phyloP scores from a whole-genome alignment of 2,329 filamentous ascomycete species.

The Cryoendolithus antarcticus region DNA sequence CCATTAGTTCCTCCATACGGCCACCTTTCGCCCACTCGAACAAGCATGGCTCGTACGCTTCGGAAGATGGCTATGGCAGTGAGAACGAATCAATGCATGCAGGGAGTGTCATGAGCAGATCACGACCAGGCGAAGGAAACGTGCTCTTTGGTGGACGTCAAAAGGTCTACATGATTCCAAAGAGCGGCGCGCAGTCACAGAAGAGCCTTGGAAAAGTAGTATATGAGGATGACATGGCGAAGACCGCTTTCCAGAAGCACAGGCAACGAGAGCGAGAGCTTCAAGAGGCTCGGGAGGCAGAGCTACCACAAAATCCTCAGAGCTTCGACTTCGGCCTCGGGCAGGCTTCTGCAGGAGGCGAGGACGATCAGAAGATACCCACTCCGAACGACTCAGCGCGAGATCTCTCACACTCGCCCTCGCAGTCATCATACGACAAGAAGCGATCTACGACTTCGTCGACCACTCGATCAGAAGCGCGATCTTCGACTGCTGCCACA shows the following conservation, averaged over 20 bases:
- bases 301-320: conserved; percentile 14
- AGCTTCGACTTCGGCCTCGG: conserved; percentile 22
- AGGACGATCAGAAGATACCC: conserved; percentile 24
- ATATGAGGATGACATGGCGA: conserved; percentile 76
- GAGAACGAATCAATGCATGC: conserved; percentile 52
- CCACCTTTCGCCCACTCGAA: conserved; percentile 45
- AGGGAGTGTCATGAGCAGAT: conserved; percentile 70
- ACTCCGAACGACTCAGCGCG: conserved; percentile 35
- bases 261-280: conserved; percentile 44
- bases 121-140: conserved; percentile 78
- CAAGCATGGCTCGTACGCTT: conserved; percentile 54
- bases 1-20: conserved; percentile 51
- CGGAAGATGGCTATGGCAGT: conserved; percentile 45
- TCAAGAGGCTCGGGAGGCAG: conserved; percentile 25
- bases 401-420: conserved; percentile 37
- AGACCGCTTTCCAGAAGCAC: conserved; percentile 74
- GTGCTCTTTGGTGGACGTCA: conserved; percentile 88
- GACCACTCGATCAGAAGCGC: conserved; percentile 55
- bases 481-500: conserved; percentile 77
- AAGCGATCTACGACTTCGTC: conserved; percentile 67
- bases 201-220: conserved; percentile 54
- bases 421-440: conserved; percentile 52
- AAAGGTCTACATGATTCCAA: conserved; percentile 80
- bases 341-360: conserved; percentile 23
- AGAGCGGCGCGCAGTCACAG: conserved; percentile 26